Evolutionary conservation across 2,329 filamentous ascomycete species (phyloP).

Genomic region (Fusarium miscanthi): DNA sequence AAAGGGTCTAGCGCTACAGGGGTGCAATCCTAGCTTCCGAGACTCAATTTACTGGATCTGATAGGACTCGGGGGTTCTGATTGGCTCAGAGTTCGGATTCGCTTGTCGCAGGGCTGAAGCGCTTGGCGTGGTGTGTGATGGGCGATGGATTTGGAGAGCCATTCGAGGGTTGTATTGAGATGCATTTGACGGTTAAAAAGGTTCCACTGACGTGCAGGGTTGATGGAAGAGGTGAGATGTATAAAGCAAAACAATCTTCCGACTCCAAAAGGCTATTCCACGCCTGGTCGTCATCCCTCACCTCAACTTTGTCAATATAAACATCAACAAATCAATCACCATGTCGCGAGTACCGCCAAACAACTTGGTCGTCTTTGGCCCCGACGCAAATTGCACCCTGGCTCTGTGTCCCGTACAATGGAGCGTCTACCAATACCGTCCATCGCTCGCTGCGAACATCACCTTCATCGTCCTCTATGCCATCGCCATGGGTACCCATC

Average conservation of each 20-base stretch:
- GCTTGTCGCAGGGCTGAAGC: slow-evolving; percentile 28
- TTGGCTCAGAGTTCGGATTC: slow-evolving; percentile 24
- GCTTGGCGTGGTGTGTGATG: background rate
- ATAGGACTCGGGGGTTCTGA: background rate
- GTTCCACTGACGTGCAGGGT: background rate
- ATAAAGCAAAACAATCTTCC: background rate
- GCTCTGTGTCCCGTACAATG: slow-evolving; percentile 58
- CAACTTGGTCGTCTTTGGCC: slow-evolving; percentile 54
- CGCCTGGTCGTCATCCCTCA: background rate
- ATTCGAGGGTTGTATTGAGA: background rate
- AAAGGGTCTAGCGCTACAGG: background rate
- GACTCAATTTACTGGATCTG: slow-evolving; percentile 4
- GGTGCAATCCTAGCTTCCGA: slow-evolving; percentile 13
- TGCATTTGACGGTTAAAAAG: background rate
- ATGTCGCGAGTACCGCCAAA: slow-evolving; percentile 26
- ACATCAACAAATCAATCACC: background rate
- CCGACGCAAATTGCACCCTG: slow-evolving; percentile 62
- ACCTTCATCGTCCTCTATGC: slow-evolving; percentile 58
- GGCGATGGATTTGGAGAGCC: background rate
- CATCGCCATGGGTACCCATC: slow-evolving; percentile 59
- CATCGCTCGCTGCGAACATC: slow-evolving; percentile 56
- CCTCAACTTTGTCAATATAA: background rate
- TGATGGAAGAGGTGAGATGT: background rate
- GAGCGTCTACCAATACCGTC: slow-evolving; percentile 61
- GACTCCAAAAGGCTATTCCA: background rate